Conservation (phyloP, 208 protist species). For the Leishmania major region DNA sequence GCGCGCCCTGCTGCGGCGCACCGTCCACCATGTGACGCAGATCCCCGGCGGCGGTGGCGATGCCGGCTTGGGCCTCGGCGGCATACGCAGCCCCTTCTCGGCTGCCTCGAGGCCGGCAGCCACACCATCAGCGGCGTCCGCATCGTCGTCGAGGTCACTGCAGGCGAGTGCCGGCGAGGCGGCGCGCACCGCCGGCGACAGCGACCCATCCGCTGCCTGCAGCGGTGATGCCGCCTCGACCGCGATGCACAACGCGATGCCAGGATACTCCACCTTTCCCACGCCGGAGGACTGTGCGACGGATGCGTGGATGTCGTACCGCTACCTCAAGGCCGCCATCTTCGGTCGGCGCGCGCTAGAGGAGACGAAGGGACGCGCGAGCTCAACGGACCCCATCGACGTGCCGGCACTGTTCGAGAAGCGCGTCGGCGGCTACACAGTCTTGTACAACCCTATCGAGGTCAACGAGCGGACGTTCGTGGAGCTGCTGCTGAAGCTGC, state of each 20-base stretch:
- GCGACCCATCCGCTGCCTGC: neutral
- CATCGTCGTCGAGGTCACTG: neutral
- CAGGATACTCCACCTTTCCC: slow-evolving; percentile 42
- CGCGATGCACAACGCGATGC: slow-evolving; percentile 9
- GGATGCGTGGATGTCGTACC: slow-evolving; percentile 21
- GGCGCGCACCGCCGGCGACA: neutral
- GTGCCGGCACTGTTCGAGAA: slow-evolving; percentile 31
- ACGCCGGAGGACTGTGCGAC: slow-evolving; percentile 37
- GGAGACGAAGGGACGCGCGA: slow-evolving; percentile 10
- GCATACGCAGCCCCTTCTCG: slow-evolving; percentile 6
- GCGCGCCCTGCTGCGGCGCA: slow-evolving; percentile 24
- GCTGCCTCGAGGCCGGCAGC: slow-evolving; percentile 1
- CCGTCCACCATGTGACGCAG: slow-evolving; percentile 15
- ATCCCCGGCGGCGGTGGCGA: slow-evolving; percentile 12
- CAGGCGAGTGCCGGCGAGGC: neutral
- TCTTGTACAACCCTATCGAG: slow-evolving; percentile 86
- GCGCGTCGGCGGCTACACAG: slow-evolving; percentile 63
- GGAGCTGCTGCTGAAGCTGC: slow-evolving; percentile 51
- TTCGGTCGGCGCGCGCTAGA: slow-evolving; percentile 22
- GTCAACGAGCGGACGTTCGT: slow-evolving; percentile 63
- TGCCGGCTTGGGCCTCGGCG: slow-evolving; percentile 15
- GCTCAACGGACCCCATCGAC: slow-evolving; percentile 10
- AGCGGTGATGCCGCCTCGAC: neutral
- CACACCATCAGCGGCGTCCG: neutral
- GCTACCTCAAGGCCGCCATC: slow-evolving; percentile 39